Percentiles rank a stretch among this genome's conserved stretches.
Evolutionary conservation across 495 filamentous ascomycete genomes (phyloP).

Genomic region (Daldinia loculata): DNA sequence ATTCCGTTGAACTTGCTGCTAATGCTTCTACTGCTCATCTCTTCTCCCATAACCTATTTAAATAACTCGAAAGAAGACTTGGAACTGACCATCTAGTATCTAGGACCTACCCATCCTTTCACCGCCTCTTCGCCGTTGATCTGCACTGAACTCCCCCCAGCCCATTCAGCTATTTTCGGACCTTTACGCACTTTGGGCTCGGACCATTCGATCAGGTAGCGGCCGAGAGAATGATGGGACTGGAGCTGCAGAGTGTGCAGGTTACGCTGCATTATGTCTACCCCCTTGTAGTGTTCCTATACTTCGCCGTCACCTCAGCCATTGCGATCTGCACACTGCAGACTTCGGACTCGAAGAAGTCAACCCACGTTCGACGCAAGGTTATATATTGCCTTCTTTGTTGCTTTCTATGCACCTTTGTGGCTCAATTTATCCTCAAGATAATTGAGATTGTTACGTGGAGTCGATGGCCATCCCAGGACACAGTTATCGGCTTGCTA

Average conservation of each 20-base stretch:
- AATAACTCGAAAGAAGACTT: background rate
- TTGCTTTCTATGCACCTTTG: slow-evolving; percentile 58
- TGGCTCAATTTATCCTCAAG: slow-evolving; percentile 57
- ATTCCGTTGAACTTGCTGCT: background rate
- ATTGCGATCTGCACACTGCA: slow-evolving; percentile 66
- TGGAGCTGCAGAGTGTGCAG: slow-evolving; percentile 29
- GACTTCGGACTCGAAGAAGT: slow-evolving; percentile 50
- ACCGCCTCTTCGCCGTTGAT: slow-evolving; percentile 11
- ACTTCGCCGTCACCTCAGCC: slow-evolving; percentile 61
- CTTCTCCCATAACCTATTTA: slow-evolving; percentile 5
- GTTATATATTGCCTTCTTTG: slow-evolving; percentile 59
- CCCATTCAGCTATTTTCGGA: background rate
- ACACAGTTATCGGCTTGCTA: slow-evolving; percentile 61
- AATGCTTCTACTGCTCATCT: background rate
- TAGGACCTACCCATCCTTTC: slow-evolving; percentile 26
- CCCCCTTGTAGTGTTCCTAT: slow-evolving; percentile 62
- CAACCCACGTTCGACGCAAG: slow-evolving; percentile 54
- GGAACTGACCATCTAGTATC: slow-evolving; percentile 22
- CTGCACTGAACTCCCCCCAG: slow-evolving; percentile 2
- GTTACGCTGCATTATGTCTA: slow-evolving; percentile 62
- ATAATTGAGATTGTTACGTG: slow-evolving; percentile 51
- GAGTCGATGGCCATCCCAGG: slow-evolving; percentile 54
- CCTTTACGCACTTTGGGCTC: background rate
- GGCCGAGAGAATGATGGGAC: slow-evolving; percentile 28
- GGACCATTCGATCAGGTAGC: slow-evolving; percentile 18